Evolutionary conservation across 805 yeast species (phyloP).

Genomic region (Ascoidea tarda): DNA sequence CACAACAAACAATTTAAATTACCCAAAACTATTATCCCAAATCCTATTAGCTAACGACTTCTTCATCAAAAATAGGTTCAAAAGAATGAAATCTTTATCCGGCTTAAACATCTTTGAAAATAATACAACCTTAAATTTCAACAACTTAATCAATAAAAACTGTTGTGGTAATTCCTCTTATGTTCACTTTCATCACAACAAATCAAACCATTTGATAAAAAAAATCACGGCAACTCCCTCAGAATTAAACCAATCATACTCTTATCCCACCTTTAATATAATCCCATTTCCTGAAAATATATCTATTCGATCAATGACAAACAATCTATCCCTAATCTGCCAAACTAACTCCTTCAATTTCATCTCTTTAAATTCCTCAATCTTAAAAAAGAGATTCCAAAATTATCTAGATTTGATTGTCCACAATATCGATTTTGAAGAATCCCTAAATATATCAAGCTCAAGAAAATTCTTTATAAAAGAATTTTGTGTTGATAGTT

Average conservation of each 20-base stretch:
- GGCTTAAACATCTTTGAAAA: conserved; percentile 19
- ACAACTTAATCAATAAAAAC: conserved; percentile 22
- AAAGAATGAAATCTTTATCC: conserved; percentile 27
- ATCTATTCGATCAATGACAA: conserved; percentile 8
- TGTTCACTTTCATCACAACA: background rate
- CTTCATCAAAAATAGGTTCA: conserved; percentile 17
- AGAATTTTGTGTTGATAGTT: conserved; percentile 29
- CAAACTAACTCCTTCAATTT: background rate
- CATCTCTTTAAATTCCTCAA: background rate
- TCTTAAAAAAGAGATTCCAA: background rate
- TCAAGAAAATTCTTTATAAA: conserved; percentile 16
- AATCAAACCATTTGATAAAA: conserved; percentile 2
- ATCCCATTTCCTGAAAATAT: conserved; percentile 5
- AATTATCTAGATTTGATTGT: conserved; percentile 11
- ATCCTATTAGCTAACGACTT: background rate
- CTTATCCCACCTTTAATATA: background rate
- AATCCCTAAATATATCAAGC: conserved; percentile 14
- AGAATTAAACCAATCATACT: background rate
- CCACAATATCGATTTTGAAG: conserved; percentile 16
- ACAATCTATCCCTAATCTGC: conserved; percentile 1
- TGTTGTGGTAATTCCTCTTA: background rate
- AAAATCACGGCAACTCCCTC: background rate
- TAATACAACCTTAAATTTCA: conserved; percentile 14
- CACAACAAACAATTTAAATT: background rate
- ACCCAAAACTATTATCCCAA: background rate